phyloP scores from a whole-genome alignment of 208 protist species.

The Trypanosoma scelopori region DNA sequence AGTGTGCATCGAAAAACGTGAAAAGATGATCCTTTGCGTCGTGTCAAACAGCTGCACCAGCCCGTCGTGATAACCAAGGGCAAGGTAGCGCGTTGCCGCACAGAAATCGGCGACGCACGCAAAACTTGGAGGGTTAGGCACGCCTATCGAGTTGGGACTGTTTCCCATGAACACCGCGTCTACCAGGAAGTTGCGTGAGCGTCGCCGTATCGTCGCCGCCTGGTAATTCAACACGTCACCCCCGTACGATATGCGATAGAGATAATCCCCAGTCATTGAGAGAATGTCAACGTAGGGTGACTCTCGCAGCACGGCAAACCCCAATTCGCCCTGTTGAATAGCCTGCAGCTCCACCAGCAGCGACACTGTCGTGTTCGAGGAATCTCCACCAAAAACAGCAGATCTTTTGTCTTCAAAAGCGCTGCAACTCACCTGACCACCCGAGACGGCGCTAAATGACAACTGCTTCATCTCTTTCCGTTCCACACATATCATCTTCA shows the following conservation, averaged over 20 bases:
- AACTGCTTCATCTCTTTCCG: not conserved
- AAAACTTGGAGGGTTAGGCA: constrained; percentile 1
- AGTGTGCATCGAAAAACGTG: constrained; percentile 27
- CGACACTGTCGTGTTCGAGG: not conserved
- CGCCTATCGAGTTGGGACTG: not conserved
- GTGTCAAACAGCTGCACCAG: constrained; percentile 82
- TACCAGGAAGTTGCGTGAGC: constrained; percentile 15
- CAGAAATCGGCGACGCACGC: constrained; percentile 25
- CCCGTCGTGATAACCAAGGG: constrained; percentile 61
- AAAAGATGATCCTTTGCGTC: constrained; percentile 56
- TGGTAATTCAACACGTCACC: constrained; percentile 26
- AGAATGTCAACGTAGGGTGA: constrained; percentile 28
- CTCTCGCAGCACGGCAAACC: constrained; percentile 21
- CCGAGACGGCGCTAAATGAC: constrained; percentile 3
- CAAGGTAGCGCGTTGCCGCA: constrained; percentile 32
- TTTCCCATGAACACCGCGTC: not conserved
- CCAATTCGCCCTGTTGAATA: constrained; percentile 18
- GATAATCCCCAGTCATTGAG: constrained; percentile 10
- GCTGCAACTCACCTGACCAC: not conserved
- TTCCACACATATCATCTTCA: constrained; percentile 19
- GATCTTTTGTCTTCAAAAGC: constrained; percentile 7
- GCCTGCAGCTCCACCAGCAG: constrained; percentile 4
- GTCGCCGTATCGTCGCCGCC: not conserved
- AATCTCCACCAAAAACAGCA: not conserved
- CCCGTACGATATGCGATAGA: constrained; percentile 23